Evolutionary conservation across 2,329 filamentous ascomycete genomes (phyloP).

Genomic region (Sarocladiaceae sp.): DNA sequence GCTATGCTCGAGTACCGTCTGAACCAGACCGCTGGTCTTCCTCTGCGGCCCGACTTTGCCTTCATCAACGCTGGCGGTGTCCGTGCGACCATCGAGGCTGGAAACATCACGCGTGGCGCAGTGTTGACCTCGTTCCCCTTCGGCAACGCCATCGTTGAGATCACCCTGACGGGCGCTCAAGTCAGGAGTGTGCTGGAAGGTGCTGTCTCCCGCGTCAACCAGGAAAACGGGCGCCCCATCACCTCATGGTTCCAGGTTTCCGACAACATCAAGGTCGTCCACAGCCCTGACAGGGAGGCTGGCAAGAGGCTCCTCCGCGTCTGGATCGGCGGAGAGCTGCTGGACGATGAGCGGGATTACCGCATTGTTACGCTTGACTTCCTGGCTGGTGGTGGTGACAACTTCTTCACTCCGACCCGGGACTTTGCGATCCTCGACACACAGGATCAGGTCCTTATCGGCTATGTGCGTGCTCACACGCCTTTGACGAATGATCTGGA

Average conservation of each 20-base stretch:
- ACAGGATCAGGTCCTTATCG: conserved; percentile 45
- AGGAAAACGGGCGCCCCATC: conserved; percentile 44
- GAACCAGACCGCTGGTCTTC: conserved; percentile 31
- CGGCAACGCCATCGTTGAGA: conserved; percentile 55
- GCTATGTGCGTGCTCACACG: conserved; percentile 40
- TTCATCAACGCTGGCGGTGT: conserved; percentile 59
- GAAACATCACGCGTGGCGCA: conserved; percentile 55
- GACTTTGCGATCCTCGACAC: conserved; percentile 41
- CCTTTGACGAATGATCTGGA: conserved; percentile 45
- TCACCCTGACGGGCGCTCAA: conserved; percentile 45
- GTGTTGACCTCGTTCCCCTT: conserved; percentile 60
- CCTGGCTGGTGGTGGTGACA: conserved; percentile 55
- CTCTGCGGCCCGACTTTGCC: conserved; percentile 43
- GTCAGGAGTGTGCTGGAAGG: conserved; percentile 54
- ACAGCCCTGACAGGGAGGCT: conserved; percentile 43
- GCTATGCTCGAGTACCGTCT: conserved; percentile 55
- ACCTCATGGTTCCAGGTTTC: conserved; percentile 57
- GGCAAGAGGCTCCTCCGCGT: conserved; percentile 48
- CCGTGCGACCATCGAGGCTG: conserved; percentile 54
- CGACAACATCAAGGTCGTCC: conserved; percentile 47
- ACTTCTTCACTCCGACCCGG: conserved; percentile 38
- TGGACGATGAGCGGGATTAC: conserved; percentile 43
- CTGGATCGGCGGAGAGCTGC: conserved; percentile 38
- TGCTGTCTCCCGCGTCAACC: conserved; percentile 46
- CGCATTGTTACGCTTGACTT: conserved; percentile 57